Evolutionary conservation across 345 rosid genomes (phyloP), one percentile per base, ranked within the genome.

Genomic region (Anacardium occidentale): DNA sequence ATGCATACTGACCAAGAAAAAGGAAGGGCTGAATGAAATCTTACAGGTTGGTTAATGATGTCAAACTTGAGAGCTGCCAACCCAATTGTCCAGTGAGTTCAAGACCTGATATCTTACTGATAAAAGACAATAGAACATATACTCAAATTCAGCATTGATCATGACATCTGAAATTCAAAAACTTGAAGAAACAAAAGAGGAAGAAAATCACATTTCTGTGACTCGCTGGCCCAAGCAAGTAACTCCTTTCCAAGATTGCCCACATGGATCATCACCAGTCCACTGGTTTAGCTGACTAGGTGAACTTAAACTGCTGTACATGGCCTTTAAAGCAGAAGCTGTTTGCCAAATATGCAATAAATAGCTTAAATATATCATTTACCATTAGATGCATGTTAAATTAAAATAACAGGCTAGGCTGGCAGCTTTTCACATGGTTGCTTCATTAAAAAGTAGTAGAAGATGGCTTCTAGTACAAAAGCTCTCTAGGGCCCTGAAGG

Each of bases 231-330:
- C 90, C 32, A 92, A 86, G 85, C 99, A 96, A 70, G 83, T 79
- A 29, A 96, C 65, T 72, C 99, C 99, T 85, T 63, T 90, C 99
- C 99, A 96, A 18, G 87, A 82, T 73, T 91, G 91, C 55, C 87
- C 97, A 66, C 99, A 96, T 15, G 99, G 99, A 78, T 96, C 97
- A 53, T 83, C 87, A 11, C 96, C 89, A 68, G 74, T 86, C 99
- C 99, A 96, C 50, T 84, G 82, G 4, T 87, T 77, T 54, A 96
- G 80, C 86, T 86, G 93, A 57, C 72, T 40, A 13, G 90, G 91
- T 22, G 86, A 83, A 80, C 78, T 76, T 78, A 96, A 83, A 74
- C 78, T 77, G 86, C 1, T 78, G 79, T 56, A 96, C 87, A 96
- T 70, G 61, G 0, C 51, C 83, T 77, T 82, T 66, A 96, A 80